Conservation (phyloP, 1,284 basidiomycete species). For the Tausonia pullulans region DNA sequence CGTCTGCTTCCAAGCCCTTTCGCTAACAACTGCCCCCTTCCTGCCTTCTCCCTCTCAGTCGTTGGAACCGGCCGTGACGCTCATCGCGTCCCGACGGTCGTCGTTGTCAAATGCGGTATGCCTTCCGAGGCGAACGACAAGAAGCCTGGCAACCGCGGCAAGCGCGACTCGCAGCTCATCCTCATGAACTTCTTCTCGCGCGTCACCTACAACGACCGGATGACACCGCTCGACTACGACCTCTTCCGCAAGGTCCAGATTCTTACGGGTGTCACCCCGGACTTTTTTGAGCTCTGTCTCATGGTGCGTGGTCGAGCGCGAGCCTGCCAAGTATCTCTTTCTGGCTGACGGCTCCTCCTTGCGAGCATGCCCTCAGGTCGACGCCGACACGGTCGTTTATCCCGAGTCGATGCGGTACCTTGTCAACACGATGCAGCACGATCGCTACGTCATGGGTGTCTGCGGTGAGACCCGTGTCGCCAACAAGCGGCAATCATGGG, state of each 20-base stretch:
- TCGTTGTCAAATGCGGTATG: constrained; percentile 94
- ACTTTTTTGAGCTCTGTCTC: constrained; percentile 93
- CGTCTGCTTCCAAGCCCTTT: not conserved
- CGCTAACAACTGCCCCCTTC: not conserved
- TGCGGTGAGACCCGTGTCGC: constrained; percentile 98
- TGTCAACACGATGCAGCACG: constrained; percentile 96
- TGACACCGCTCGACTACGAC: constrained; percentile 95
- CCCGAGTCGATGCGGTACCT: constrained; percentile 73
- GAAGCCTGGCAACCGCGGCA: constrained; percentile 97
- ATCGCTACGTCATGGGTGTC: constrained; percentile 97
- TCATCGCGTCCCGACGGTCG: constrained; percentile 56
- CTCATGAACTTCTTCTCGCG: constrained; percentile 99
- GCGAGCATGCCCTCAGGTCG: constrained; percentile 53
- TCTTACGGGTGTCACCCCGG: constrained; percentile 97
- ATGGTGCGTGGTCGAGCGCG: constrained; percentile 55
- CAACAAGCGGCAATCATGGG: constrained; percentile 96
- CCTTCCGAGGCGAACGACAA: constrained; percentile 64
- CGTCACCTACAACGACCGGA: constrained; percentile 97
- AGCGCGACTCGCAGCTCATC: constrained; percentile 96
- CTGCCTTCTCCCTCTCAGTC: not conserved
- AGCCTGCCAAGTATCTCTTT: not conserved
- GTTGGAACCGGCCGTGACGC: constrained; percentile 8
- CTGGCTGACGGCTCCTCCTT: not conserved
- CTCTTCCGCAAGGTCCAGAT: constrained; percentile 93
- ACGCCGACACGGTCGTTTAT: constrained; percentile 92